Evolutionary conservation across 768 basidiomycete genomes (phyloP).

Genomic region (Boletellus emodensis): DNA sequence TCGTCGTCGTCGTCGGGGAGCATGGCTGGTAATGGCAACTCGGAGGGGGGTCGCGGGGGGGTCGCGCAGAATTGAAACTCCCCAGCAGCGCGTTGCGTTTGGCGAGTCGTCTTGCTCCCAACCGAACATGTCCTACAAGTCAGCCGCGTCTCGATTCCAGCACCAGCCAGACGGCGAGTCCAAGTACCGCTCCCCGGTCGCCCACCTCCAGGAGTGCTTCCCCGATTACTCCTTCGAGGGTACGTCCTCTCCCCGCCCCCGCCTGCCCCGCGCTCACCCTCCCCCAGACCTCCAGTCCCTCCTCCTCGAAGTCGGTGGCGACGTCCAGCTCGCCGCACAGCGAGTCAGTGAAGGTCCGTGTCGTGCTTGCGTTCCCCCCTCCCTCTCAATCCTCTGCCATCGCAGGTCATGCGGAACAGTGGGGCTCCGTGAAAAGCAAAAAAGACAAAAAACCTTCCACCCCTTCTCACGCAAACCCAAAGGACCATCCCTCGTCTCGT

Average conservation of each 20-base stretch:
- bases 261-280: conserved; percentile 20
- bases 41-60: conserved; percentile 13
- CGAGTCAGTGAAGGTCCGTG: conserved; percentile 68
- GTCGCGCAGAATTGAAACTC: conserved; percentile 25
- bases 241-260: conserved; percentile 24
- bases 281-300: conserved; percentile 60
- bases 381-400: conserved; percentile 10
- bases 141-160: conserved; percentile 26
- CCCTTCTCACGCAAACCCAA: conserved; percentile 40
- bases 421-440: conserved; percentile 82
- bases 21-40: background rate
- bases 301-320: conserved; percentile 64
- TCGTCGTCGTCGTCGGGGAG: conserved; percentile 1
- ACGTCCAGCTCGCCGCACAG: conserved; percentile 64
- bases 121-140: conserved; percentile 29
- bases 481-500: conserved; percentile 36
- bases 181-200: conserved; percentile 52
- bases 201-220: conserved; percentile 68
- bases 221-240: conserved; percentile 70
- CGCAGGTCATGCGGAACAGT: conserved; percentile 70
- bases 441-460: conserved; percentile 73
- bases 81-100: background rate
- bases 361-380: background rate
- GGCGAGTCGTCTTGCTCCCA: background rate
- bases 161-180: conserved; percentile 15